Conservation (phyloP, 2,329 filamentous ascomycete genomes). For the Fonsecaea multimorphosa region DNA sequence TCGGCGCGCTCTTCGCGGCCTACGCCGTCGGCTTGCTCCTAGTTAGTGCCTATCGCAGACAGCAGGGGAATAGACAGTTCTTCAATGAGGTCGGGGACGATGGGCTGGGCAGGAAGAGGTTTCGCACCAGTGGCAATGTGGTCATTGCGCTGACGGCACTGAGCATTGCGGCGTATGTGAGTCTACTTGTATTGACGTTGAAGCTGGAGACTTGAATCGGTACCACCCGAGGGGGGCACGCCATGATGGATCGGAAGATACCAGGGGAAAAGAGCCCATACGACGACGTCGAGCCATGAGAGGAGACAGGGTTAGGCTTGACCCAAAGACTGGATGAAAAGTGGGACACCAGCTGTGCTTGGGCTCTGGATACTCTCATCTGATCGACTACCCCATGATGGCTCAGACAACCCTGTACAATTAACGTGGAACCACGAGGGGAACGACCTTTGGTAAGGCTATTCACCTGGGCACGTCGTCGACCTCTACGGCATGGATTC, state of each 20-base stretch:
- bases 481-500: not conserved
- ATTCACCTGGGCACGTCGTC: not conserved
- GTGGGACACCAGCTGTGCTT: not conserved
- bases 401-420: not conserved
- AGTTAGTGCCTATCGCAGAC: conserved; percentile 82
- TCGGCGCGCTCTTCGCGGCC: conserved; percentile 92
- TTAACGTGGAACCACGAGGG: not conserved
- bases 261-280: not conserved
- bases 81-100: conserved; percentile 66
- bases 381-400: not conserved
- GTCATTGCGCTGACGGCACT: conserved; percentile 67
- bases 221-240: too few species aligned
- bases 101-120: conserved; percentile 65
- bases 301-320: not conserved
- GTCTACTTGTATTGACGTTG: conserved; percentile 65
- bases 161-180: conserved; percentile 67
- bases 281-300: not conserved
- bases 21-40: conserved; percentile 86
- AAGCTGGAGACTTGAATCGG: conserved; percentile 40
- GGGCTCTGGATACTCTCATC: not conserved
- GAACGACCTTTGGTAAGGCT: not conserved
- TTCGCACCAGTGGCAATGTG: conserved; percentile 70
- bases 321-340: not conserved
- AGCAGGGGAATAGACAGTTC: conserved; percentile 93
- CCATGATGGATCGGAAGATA: not conserved